Percentiles rank a stretch among this genome's conserved stretches.
These are phyloP conservation scores for Yarrowia sp. DNA, from an alignment of 805 yeast species.

Conservation along the genomic window DNA sequence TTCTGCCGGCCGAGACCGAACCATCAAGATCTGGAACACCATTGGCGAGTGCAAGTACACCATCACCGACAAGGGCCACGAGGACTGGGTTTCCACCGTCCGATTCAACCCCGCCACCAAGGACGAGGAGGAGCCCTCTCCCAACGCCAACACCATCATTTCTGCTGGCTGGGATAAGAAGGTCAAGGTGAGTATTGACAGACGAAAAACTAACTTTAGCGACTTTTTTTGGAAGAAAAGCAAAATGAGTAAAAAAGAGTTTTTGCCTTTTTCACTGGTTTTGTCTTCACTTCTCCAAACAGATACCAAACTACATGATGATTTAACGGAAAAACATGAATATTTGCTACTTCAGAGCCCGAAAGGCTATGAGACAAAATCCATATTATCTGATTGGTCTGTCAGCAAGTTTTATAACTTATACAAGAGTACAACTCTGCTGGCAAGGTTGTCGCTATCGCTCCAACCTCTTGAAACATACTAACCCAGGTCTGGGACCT, in stretches of 20 bases:
- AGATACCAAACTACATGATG: neutral
- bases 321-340: conserved; percentile 34
- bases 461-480: too few species aligned
- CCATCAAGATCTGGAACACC: conserved; percentile 99
- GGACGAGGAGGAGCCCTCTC: conserved; percentile 37
- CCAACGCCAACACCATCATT: conserved; percentile 64
- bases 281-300: too few species aligned
- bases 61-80: conserved; percentile 75
- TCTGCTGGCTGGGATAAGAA: conserved; percentile 99
- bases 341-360: conserved; percentile 99
- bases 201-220: too few species aligned
- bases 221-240: too few species aligned
- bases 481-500: conserved; percentile 86
- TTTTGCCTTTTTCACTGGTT: too few species aligned
- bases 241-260: neutral
- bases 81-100: conserved; percentile 98
- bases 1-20: conserved; percentile 98
- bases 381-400: neutral
- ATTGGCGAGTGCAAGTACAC: conserved; percentile 95
- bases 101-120: conserved; percentile 79
- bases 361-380: conserved; percentile 85
- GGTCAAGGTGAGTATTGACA: conserved; percentile 98
- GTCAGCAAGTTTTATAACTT: too few species aligned
- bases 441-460: too few species aligned
- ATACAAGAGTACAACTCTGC: too few species aligned